Conservation (phyloP, 306 rosid genomes). For the Castanea sativa region DNA sequence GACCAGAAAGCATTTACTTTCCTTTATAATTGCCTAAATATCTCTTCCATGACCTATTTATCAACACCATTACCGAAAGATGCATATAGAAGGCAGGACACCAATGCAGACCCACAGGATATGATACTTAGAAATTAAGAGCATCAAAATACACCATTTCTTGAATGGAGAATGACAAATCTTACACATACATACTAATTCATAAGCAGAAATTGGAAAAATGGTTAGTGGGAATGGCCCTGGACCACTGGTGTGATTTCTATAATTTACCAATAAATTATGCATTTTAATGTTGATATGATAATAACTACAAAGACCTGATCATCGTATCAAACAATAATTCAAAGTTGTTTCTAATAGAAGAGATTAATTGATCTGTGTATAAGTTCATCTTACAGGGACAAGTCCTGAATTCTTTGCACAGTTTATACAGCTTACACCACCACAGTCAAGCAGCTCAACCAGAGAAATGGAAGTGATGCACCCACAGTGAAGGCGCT, state of each 20-base stretch:
- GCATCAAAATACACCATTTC: neutral
- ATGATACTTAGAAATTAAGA: neutral
- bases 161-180: neutral
- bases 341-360: neutral
- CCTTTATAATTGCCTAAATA: neutral
- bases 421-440: slow-evolving; percentile 75
- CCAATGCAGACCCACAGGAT: neutral
- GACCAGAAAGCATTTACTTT: slow-evolving; percentile 22
- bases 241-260: neutral
- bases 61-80: neutral
- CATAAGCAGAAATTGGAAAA: slow-evolving; percentile 7
- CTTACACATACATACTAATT: slow-evolving; percentile 11
- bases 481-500: slow-evolving; percentile 98
- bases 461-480: slow-evolving; percentile 66
- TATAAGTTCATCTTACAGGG: slow-evolving; percentile 47
- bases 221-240: neutral
- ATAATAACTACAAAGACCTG: neutral
- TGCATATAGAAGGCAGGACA: neutral
- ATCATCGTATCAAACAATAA: neutral
- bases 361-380: slow-evolving; percentile 12
- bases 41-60: neutral
- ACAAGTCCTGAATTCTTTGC: slow-evolving; percentile 45
- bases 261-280: neutral
- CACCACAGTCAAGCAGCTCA: slow-evolving; percentile 82
- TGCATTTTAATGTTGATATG: slow-evolving; percentile 1